phyloP scores from a whole-genome alignment of 2,329 filamentous ascomycete genomes.

The Aspergillus ruber region DNA sequence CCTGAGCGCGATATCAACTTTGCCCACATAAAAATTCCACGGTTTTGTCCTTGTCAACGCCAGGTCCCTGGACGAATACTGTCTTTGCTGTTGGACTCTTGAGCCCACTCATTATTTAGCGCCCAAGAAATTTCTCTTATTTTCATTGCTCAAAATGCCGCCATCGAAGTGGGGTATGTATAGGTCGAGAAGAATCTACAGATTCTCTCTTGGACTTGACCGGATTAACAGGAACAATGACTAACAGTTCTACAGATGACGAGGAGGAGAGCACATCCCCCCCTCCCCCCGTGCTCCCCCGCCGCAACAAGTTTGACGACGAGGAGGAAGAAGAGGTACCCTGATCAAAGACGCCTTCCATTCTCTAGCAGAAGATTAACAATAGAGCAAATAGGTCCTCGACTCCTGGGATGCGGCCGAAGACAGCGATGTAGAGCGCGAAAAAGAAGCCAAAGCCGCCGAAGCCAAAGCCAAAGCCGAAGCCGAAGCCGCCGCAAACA shows the following conservation, averaged over 20 bases:
- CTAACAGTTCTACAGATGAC: conserved; percentile 23
- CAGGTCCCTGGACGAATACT: conserved; percentile 12
- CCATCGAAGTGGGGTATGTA: conserved; percentile 47
- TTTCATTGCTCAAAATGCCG: conserved; percentile 30
- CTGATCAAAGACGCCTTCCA: neutral
- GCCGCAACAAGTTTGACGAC: conserved; percentile 73
- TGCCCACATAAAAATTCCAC: conserved; percentile 24
- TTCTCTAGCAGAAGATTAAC: neutral
- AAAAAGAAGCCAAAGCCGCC: conserved; percentile 82
- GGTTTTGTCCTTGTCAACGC: conserved; percentile 8
- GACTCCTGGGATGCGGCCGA: conserved; percentile 97
- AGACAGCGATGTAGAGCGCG: conserved; percentile 92
- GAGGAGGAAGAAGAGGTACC: conserved; percentile 80
- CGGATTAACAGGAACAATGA: too few species aligned
- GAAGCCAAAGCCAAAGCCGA: conserved; percentile 86
- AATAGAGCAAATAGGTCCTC: conserved; percentile 57
- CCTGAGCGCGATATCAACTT: neutral
- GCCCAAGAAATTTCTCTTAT: conserved; percentile 1
- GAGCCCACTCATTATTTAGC: conserved; percentile 1
- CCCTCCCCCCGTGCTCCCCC: conserved; percentile 41
- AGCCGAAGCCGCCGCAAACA: conserved; percentile 77
- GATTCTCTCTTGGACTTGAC: neutral
- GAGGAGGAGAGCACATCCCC: conserved; percentile 51
- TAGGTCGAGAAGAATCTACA: neutral
- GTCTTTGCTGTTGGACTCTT: conserved; percentile 6